Conservation (phyloP, 2,329 filamentous ascomycete genomes). For the Macroventuria anomochaeta region DNA sequence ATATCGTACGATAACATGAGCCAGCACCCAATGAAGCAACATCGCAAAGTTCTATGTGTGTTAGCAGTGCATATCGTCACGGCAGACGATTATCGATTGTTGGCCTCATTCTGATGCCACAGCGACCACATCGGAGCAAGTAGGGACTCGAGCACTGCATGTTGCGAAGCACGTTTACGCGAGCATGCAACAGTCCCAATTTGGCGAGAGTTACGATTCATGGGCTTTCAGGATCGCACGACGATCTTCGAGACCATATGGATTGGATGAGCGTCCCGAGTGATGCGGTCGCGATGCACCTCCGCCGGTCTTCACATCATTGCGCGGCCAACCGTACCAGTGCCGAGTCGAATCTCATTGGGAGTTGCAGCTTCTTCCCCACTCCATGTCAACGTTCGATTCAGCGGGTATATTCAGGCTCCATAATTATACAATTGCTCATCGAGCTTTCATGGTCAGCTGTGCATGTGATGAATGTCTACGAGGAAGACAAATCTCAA, state of each 20-base stretch:
- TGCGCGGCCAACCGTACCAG: neutral
- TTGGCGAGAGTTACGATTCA: neutral
- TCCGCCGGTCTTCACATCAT: neutral
- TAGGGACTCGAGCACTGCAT: neutral
- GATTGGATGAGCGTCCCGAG: neutral
- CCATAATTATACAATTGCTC: neutral
- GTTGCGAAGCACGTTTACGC: neutral
- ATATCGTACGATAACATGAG: constrained; percentile 12
- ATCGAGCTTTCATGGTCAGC: neutral
- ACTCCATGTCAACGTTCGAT: neutral
- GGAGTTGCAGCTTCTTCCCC: neutral
- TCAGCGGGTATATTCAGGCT: neutral
- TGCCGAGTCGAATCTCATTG: neutral
- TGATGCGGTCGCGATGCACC: neutral
- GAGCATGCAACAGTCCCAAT: constrained; percentile 1
- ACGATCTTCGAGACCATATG: neutral
- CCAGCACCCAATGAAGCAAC: constrained; percentile 10
- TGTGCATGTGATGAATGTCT: neutral
- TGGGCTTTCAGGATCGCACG: neutral
- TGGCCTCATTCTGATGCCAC: neutral
- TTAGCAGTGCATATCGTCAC: constrained; percentile 6
- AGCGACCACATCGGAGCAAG: neutral
- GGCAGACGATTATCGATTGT: constrained; percentile 1
- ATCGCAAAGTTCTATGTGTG: neutral
- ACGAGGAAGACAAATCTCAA: neutral